A percentile compares a stretch with the other conserved stretches of the same genome.
These are phyloP conservation scores for Laguncularia racemosa DNA, from an alignment of 345 rosid genomes.

Conservation along the genomic window DNA sequence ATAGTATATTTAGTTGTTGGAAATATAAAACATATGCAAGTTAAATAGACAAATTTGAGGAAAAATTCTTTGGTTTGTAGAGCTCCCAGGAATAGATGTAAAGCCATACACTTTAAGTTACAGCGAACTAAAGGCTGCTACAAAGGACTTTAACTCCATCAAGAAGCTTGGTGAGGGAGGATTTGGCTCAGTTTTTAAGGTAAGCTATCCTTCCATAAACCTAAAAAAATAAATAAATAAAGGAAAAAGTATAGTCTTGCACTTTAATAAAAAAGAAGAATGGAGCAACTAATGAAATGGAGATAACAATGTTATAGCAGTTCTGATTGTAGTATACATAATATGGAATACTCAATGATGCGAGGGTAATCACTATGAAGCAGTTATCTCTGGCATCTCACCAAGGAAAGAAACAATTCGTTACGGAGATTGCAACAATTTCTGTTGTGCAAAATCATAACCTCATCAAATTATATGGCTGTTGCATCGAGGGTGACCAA, in stretches of 20 bases:
- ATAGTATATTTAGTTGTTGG: too few relatives aligned
- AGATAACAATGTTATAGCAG: neutral
- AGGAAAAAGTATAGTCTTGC: neutral
- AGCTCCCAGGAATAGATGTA: conserved; percentile 40
- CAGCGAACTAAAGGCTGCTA: conserved; percentile 49
- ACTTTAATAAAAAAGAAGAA: too few relatives aligned
- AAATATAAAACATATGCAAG: too few relatives aligned
- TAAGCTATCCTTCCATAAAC: conserved; percentile 3
- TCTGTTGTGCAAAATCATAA: conserved; percentile 54
- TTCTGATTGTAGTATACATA: neutral
- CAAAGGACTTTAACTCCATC: too few relatives aligned
- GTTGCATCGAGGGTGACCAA: conserved; percentile 49
- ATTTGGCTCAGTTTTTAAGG: conserved; percentile 81
- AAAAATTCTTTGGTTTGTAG: too few relatives aligned
- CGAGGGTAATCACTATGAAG: conserved; percentile 63
- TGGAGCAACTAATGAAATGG: neutral
- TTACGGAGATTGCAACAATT: conserved; percentile 69
- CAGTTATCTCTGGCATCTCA: conserved; percentile 50
- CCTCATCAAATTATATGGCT: conserved; percentile 62
- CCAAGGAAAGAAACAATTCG: conserved; percentile 65
- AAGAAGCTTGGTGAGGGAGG: too few relatives aligned
- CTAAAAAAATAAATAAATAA: neutral
- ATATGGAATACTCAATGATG: conserved; percentile 48
- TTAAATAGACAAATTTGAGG: too few relatives aligned
- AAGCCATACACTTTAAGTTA: conserved; percentile 59